phyloP scores from a whole-genome alignment of 1,284 basidiomycete species.

The Leccinum pallidistipes region DNA sequence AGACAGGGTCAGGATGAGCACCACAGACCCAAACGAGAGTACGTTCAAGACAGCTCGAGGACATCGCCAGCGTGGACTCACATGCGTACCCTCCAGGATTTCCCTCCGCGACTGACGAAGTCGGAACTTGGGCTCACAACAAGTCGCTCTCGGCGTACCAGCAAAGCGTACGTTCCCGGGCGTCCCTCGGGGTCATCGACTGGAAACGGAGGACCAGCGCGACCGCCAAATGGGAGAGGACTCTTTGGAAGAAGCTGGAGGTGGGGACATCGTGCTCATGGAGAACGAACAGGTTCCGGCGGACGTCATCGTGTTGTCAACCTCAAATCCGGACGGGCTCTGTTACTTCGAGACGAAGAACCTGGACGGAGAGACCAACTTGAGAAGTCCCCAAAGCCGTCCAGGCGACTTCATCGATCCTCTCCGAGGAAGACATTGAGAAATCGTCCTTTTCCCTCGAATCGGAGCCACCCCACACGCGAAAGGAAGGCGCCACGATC shows the following conservation, averaged over 20 bases:
- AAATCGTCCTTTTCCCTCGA: slow-evolving; percentile 86
- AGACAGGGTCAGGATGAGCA: slow-evolving; percentile 40
- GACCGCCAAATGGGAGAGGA: slow-evolving; percentile 88
- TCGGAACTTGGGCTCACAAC: slow-evolving; percentile 19
- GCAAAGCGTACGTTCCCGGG: slow-evolving; percentile 54
- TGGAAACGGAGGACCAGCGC: slow-evolving; percentile 67
- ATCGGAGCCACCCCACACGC: slow-evolving; percentile 85
- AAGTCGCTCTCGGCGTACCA: slow-evolving; percentile 48
- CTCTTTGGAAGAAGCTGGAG: slow-evolving; percentile 98
- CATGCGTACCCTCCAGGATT: slow-evolving; percentile 61
- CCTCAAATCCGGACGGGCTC: slow-evolving; percentile 81
- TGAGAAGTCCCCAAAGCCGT: slow-evolving; percentile 83
- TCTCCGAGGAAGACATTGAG: slow-evolving; percentile 91
- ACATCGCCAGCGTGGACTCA: slow-evolving; percentile 52
- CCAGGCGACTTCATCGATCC: slow-evolving; percentile 73
- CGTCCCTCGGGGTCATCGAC: slow-evolving; percentile 73
- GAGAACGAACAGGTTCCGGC: slow-evolving; percentile 97
- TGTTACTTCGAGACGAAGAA: slow-evolving; percentile 96
- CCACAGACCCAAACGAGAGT: slow-evolving; percentile 41
- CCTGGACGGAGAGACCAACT: slow-evolving; percentile 95
- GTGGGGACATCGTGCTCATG: slow-evolving; percentile 88
- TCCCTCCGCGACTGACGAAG: slow-evolving; percentile 18
- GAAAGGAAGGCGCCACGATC: slow-evolving; percentile 76
- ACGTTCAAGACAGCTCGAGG: slow-evolving; percentile 55
- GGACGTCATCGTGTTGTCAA: slow-evolving; percentile 88